Conservation (phyloP, 345 rosid species). For the Lepidium sativum region DNA sequence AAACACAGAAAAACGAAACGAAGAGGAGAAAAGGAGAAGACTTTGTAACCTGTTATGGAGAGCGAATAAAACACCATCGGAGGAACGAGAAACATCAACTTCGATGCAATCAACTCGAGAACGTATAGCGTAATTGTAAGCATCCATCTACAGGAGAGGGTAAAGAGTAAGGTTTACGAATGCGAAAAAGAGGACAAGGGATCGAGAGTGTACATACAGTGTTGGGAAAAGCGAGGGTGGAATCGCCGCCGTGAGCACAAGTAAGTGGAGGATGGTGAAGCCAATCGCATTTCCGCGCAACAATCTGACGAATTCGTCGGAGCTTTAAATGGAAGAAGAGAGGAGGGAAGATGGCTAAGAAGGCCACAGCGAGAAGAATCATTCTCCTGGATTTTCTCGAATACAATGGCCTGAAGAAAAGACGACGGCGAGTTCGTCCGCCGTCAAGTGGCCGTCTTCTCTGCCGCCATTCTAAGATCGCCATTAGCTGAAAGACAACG, state of each 20-base stretch:
- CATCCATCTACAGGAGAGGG: conserved; percentile 52
- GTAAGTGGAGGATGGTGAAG: conserved; percentile 78
- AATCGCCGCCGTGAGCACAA: conserved; percentile 98
- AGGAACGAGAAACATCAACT: conserved; percentile 89
- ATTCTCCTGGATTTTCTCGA: conserved; percentile 36
- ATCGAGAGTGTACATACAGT: conserved; percentile 42
- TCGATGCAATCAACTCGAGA: conserved; percentile 87
- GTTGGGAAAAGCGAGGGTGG: conserved; percentile 70
- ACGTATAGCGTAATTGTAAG: conserved; percentile 56
- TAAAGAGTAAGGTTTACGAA: conserved; percentile 5
- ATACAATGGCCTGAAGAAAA: conserved; percentile 19
- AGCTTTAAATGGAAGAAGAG: conserved; percentile 80
- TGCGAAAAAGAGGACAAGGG: neutral
- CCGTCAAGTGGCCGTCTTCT: conserved; percentile 26
- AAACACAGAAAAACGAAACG: neutral
- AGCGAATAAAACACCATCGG: conserved; percentile 83
- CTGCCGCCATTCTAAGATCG: conserved; percentile 24
- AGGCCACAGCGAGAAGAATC: conserved; percentile 45
- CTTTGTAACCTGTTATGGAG: conserved; percentile 69
- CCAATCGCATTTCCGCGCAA: conserved; percentile 59
- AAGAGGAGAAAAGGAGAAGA: neutral
- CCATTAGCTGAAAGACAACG: conserved; percentile 6
- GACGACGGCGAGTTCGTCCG: conserved; percentile 22
- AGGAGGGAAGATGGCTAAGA: conserved; percentile 72
- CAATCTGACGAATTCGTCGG: conserved; percentile 57